phyloP scores from a whole-genome alignment of 169 alveolate genomes.

The Besnoitia besnoiti region DNA sequence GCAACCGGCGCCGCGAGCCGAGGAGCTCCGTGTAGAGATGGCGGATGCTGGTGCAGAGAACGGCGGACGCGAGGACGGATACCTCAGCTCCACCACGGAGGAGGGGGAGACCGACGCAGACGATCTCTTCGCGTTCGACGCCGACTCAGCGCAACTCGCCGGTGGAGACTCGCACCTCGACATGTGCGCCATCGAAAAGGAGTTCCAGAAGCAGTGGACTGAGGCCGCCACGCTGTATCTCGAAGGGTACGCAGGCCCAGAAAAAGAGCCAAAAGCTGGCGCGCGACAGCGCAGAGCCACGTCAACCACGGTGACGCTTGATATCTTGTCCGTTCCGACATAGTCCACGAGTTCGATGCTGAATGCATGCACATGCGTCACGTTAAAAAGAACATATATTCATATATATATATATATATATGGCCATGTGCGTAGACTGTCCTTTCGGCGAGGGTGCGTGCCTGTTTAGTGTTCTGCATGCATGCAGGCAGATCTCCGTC shows the following conservation, averaged over 20 bases:
- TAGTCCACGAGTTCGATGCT: no score
- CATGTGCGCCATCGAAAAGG: constrained; percentile 8
- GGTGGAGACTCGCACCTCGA: not conserved
- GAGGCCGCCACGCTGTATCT: constrained; percentile 22
- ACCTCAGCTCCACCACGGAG: not conserved
- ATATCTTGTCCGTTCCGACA: no score
- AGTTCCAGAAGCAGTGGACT: not conserved
- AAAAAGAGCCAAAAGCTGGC: not conserved
- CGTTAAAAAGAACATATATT: not conserved
- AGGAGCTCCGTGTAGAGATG: not conserved
- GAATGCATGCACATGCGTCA: no score
- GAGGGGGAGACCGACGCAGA: not conserved
- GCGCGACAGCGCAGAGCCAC: not conserved
- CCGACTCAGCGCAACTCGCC: no score
- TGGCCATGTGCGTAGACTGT: not conserved
- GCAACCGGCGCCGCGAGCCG: not conserved
- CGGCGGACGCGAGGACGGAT: not conserved
- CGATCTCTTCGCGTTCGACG: not conserved
- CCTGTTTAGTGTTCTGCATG: no score
- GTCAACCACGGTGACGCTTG: no score
- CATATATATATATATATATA: not conserved
- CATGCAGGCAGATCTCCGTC: no score
- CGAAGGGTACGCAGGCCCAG: not conserved
- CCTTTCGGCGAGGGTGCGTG: no score
- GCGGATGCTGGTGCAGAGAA: not conserved